Base-by-base conservation (phyloP, 1,284 basidiomycete species). In the Anthracocystis panici-leucophaei region DNA sequence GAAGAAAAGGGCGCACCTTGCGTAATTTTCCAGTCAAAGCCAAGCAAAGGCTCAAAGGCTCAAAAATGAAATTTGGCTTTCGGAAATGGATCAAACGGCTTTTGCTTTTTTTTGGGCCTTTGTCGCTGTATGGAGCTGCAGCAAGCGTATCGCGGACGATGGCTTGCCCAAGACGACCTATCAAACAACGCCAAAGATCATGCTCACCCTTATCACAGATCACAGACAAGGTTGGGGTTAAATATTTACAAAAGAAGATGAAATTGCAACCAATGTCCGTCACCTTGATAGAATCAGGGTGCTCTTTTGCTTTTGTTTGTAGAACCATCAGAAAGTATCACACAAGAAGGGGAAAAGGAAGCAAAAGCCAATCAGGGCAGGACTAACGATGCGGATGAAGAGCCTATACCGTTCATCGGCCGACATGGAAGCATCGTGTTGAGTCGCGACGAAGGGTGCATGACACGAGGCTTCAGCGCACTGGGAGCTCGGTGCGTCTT, bases 101-200 rank as follows among this genome's bases (percentile, higher is more conserved):
- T 62, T 63, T 58, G 55, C 57, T 33, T 20, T 18, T 45, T n/a
- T 23, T n/a, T n/a, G n/a, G n/a, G 18, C 40, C 31, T 18, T 14
- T 45, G 18, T 45, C n/a, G 10, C 12, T 46, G 44, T 23, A 25
- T 33, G 31, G n/a, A 21, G 25, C 23, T 42, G 35, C 35, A 31
- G 21, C 27, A 51, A 59, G 65, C 65, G 51, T 59, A 55, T 57
- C 53, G 46, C 58, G 57, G 38, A 23, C 31, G 33, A 33, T 21
- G 18, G 41, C 45, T 29, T 25, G 29, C 52, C 12, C 64, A n/a
- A 38, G 11, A 20, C 9, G 27, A 63, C 61, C 67, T 55, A 60
- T 70, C 67, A 33, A 70, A 70, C 67, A 70, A 49, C 52, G 67
- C 66, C 51, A 10, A 57, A 41, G 21, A 10, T 20, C 40, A 41